Conservation (phyloP, 2,329 filamentous ascomycete genomes). For the Xylariomycetidae sp. region DNA sequence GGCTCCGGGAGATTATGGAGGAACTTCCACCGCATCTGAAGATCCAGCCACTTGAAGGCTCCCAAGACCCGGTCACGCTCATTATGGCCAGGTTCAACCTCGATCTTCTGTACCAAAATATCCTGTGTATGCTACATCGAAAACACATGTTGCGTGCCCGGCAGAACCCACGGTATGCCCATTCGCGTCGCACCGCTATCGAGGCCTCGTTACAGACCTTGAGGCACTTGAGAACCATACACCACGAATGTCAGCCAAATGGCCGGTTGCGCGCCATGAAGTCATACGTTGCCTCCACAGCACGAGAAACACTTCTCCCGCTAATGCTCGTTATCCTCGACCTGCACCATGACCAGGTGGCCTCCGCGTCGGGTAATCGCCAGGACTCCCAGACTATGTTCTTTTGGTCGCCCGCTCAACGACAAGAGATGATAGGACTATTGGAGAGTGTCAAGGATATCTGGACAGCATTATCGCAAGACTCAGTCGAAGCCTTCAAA, state of each 20-base stretch:
- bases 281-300: slow-evolving; percentile 73
- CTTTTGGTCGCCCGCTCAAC: slow-evolving; percentile 54
- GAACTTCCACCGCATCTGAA: slow-evolving; percentile 75
- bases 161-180: slow-evolving; percentile 73
- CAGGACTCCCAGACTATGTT: slow-evolving; percentile 39
- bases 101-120: slow-evolving; percentile 82
- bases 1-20: slow-evolving; percentile 55
- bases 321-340: slow-evolving; percentile 82
- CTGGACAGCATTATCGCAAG: slow-evolving; percentile 71
- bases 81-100: slow-evolving; percentile 81
- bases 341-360: slow-evolving; percentile 62
- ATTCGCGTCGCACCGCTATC: slow-evolving; percentile 77
- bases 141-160: slow-evolving; percentile 77
- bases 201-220: slow-evolving; percentile 82
- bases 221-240: slow-evolving; percentile 67
- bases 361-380: slow-evolving; percentile 34
- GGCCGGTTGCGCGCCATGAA: slow-evolving; percentile 67
- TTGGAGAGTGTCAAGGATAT: slow-evolving; percentile 70
- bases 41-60: slow-evolving; percentile 68
- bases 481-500: slow-evolving; percentile 86
- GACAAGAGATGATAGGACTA: slow-evolving; percentile 68
- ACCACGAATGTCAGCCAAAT: slow-evolving; percentile 65
- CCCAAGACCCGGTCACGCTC: slow-evolving; percentile 73
- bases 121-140: slow-evolving; percentile 80
- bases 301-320: slow-evolving; percentile 79